A percentile compares a stretch with the other conserved stretches of the same genome.
phyloP scores from a whole-genome alignment of 108 stramenopile species.

The Chaetoceros tenuissimus region DNA sequence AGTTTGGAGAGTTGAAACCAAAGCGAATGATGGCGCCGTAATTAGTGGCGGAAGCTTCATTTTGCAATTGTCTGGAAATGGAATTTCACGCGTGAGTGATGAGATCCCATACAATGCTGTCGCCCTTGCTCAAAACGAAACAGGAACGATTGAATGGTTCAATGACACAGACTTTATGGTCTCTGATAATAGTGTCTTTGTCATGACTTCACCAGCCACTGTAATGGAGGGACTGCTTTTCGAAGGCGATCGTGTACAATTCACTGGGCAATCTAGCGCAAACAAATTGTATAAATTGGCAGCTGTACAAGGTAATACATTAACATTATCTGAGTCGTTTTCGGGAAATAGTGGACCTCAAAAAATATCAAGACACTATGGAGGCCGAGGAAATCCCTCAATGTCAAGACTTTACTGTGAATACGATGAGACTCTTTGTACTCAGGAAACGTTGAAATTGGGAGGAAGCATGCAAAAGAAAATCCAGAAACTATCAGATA shows the following conservation, averaged over 20 bases:
- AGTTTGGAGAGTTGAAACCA: conserved; percentile 50
- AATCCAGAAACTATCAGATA: conserved; percentile 35
- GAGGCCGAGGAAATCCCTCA: conserved; percentile 40
- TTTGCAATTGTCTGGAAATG: conserved; percentile 37
- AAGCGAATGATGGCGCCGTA: conserved; percentile 16
- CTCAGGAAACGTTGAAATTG: conserved; percentile 8
- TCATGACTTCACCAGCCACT: conserved; percentile 20
- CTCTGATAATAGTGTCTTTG: conserved; percentile 7
- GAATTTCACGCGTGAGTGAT: conserved; percentile 31
- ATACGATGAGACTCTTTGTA: conserved; percentile 24
- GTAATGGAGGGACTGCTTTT: conserved; percentile 31
- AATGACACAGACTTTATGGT: conserved; percentile 15
- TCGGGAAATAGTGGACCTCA: conserved; percentile 21
- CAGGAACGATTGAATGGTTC: conserved; percentile 25
- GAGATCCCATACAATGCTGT: conserved; percentile 77
- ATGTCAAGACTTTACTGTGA: conserved; percentile 39
- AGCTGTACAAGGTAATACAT: conserved; percentile 20
- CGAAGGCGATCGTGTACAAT: conserved; percentile 35
- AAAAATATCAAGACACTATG: conserved; percentile 35
- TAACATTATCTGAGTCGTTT: conserved; percentile 19
- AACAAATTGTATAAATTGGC: conserved; percentile 34
- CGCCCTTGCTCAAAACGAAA: conserved; percentile 52
- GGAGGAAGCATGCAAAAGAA: conserved; percentile 74
- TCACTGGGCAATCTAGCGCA: conserved; percentile 23
- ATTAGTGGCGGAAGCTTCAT: conserved; percentile 48